Percentiles rank a stretch among this genome's conserved stretches.
Evolutionary conservation across 129 eudicot species (phyloP).

Genomic region (Saposhnikovia divaricata): DNA sequence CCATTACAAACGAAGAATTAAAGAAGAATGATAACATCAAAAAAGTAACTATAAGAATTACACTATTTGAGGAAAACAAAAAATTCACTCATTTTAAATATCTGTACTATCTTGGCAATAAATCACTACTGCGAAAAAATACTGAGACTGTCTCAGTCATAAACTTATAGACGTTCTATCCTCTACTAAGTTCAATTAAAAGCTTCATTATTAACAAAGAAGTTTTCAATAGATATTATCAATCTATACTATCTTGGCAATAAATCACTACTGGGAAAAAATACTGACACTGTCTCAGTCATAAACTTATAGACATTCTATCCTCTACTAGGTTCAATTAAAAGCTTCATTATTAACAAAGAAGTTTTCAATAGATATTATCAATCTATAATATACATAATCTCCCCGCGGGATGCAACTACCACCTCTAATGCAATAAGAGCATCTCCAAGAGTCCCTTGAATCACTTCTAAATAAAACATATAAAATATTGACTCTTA

Average conservation of each 20-base stretch:
- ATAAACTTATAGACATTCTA: neutral
- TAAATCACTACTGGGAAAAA: neutral
- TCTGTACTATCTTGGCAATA: neutral
- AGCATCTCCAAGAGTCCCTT: no score
- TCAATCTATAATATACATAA: neutral
- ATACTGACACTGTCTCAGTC: neutral
- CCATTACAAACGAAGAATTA: neutral
- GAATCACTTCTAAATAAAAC: no score
- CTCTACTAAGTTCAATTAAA: neutral
- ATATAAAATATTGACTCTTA: no score
- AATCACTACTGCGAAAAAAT: neutral
- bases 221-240: neutral
- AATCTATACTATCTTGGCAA: neutral
- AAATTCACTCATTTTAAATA: neutral
- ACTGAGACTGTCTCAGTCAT: neutral
- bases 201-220: neutral
- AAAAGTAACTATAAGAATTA: neutral
- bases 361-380: neutral
- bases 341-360: neutral
- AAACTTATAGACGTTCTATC: neutral
- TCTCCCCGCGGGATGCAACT: neutral
- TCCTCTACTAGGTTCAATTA: neutral
- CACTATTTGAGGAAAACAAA: neutral
- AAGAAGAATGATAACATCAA: neutral
- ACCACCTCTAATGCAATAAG: neutral